Evolutionary conservation across 192 early-diverging fungal genomes (phyloP), one percentile per base, ranked within the genome.

Genomic region (Backusella tuberculispora): DNA sequence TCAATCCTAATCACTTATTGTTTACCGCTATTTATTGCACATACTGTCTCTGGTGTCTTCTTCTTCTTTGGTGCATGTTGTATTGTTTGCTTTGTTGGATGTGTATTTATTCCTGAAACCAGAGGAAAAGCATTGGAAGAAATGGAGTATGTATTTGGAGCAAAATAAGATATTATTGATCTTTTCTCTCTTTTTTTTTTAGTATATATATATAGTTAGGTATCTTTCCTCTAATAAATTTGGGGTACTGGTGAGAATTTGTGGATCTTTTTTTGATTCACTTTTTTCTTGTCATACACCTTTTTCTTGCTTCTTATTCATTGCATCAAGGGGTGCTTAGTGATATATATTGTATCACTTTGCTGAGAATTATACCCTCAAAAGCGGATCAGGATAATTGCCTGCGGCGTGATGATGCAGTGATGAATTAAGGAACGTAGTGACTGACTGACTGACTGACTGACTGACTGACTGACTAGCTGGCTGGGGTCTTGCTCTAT

Each of bases 41-140:
- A 75, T 37, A 83, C 80, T 7, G 66, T 83, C 10, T 84, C 63
- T 63, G 81, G 76, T 66, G 81, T 75, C 17, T 78, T 81, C 63
- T 78, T 78, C 74, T 77, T 78, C 43, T 80, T 78, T 65, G 79
- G 70, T 63, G 70, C 60, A 4, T 78, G 80, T 15, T 84, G 79
- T 41, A 40, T 71, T n/a, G 72, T 83, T 10, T 68, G 81, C 42
- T 50, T 67, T 1, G 43, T 83, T 42, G 88, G 89, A 42, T 81
- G 88, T 66, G 92, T 85, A 76, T 83, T 93, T 76, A 87, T 92
- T 67, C 92, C 93, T 6, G 95, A 96, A 81, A 97, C 95, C 73
- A 94, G 91, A 85, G 89, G 91, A 46, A 82, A 88, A 24, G 86
- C 92, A 34, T 87, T 98, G 64, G 95, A 98, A 76, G 92, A 97